Base-by-base conservation (phyloP, 2,329 filamentous ascomycete genomes). In the Endothia cerciana region DNA sequence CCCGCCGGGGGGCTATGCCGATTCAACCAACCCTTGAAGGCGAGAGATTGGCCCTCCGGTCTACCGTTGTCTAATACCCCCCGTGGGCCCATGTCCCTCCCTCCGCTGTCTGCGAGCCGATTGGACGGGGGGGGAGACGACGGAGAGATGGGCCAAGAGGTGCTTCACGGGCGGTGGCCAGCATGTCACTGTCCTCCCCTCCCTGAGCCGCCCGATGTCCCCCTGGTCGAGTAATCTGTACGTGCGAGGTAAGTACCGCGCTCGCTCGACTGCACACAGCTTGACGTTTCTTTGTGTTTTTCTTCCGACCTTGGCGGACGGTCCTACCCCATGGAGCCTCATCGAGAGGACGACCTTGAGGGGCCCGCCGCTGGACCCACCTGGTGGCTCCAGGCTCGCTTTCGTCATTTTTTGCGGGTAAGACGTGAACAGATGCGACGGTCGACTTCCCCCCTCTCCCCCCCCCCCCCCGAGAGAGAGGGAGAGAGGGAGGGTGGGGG, bases 1-100 rank as follows among this genome's bases (percentile, higher is more conserved):
- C 47, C 47, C 17, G 47, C 4, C 17, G 25, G 22, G 47, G 47
- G 25, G 22, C 25, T 22, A 51, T 30, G 45, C 45, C 45, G n/a
- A n/a, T n/a, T n/a, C n/a, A n/a, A n/a, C n/a, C n/a, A n/a, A n/a
- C n/a, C n/a, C 47, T 25, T 51, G 47, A 5, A 51, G 47, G 47
- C 47, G 47, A 51, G 47, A 51, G 47, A 51, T 51, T 51, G 47
- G 47, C 47, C 25, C n/a, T n/a, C n/a, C n/a, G n/a, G n/a, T n/a
- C n/a, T n/a, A n/a, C n/a, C n/a, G n/a, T n/a, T n/a, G n/a, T n/a
- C n/a, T n/a, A n/a, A n/a, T n/a, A n/a, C n/a, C n/a, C n/a, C n/a
- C n/a, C n/a, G n/a, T n/a, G n/a, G n/a, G n/a, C n/a, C n/a, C n/a
- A n/a, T n/a, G n/a, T n/a, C 22, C 1, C 25, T 49, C 4, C 47